phyloP scores from a whole-genome alignment of 345 rosid species.

The Triadica sebifera region DNA sequence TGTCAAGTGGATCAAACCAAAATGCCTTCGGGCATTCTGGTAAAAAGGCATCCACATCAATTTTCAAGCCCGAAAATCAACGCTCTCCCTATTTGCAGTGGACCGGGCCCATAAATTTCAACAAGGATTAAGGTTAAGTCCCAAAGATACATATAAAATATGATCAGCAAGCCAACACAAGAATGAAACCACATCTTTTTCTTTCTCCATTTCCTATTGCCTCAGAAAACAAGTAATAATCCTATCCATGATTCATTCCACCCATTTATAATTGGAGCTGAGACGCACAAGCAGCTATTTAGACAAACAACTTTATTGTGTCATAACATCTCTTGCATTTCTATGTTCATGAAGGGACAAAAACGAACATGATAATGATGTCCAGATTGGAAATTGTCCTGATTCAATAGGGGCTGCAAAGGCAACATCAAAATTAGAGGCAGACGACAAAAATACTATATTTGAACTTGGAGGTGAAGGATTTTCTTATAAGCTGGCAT shows the following conservation, averaged over 20 bases:
- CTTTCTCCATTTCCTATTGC: conserved; percentile 1
- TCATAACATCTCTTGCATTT: background rate
- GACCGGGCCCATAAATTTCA: no score
- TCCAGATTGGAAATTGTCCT: background rate
- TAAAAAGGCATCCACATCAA: no score
- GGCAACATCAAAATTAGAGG: background rate
- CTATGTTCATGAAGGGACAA: background rate
- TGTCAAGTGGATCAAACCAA: no score
- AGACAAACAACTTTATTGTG: background rate
- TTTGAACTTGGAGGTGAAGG: no score
- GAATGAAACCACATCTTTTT: background rate
- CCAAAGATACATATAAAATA: background rate
- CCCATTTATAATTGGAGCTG: background rate
- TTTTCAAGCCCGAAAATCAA: no score
- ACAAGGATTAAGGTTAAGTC: background rate
- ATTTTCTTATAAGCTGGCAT: no score
- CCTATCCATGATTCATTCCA: background rate
- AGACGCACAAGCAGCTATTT: background rate
- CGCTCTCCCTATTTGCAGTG: no score
- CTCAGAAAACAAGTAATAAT: background rate
- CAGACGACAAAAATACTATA: background rate
- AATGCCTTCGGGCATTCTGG: no score
- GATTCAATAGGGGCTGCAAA: background rate
- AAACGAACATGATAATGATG: background rate
- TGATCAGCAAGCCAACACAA: background rate